Evolutionary conservation across 768 basidiomycete species (phyloP), one percentile per base, ranked within the genome.

Genomic region (Rhizopogon salebrosus): DNA sequence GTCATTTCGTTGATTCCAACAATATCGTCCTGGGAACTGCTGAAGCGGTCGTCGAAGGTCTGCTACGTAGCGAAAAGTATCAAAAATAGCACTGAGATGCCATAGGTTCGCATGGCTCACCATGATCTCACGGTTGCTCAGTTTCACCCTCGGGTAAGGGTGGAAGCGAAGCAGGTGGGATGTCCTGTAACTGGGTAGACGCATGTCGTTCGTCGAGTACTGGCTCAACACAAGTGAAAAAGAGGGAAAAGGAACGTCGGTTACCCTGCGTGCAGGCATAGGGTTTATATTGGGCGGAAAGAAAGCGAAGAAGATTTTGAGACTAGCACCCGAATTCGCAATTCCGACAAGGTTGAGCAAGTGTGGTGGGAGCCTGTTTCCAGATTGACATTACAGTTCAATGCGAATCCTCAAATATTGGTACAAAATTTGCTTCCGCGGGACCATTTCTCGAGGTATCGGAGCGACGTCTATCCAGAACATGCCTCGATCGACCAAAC

Each of bases 151-250:
- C 39, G 65, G 65, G 53, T 66, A 66, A 31, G 65, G 65, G 51
- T 66, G 65, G 20, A 55, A 69, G 18, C 66, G 53, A 24, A 64
- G 40, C 5, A 70, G 41, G 31, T 70, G 57, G 0, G 66, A 68
- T 1, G 64, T 66, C 11, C 66, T 62, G 43, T 68, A 67, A 36
- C 60, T 45, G 0, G 66, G 68, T 0, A 67, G 53, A 0, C 56
- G 39, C 0, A 40, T 37, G 0, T 46, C 31, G 31, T 34, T 46
- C 4, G 37, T 66, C 62, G 62, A 69, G 62, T 26, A 9, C 26
- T 36, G 27, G 23, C 29, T 41, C 16, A 29, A 18, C 13, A 41
- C 26, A 46, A 38, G 41, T 42, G 4, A 53, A 26, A 41, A 40
- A 8, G 26, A 37, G 29, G 48, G 38, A 41, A 18, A 26, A 29